Base-by-base conservation (phyloP, 176 grass and related monocot species). In the Secale cereale region DNA sequence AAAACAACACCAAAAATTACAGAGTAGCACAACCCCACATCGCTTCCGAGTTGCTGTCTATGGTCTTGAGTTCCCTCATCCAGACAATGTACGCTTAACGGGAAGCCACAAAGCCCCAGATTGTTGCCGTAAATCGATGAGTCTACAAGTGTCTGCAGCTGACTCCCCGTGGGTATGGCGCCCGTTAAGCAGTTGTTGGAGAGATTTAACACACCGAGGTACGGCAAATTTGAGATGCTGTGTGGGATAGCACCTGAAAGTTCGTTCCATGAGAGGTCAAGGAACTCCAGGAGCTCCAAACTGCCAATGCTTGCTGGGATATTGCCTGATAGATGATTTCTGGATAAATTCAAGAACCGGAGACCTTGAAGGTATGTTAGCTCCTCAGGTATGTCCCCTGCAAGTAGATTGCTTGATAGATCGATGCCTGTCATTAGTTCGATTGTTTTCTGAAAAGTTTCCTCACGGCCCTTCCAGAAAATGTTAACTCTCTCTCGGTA, bases 41-140 rank as follows among this genome's bases (percentile, higher is more conserved):
- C 43, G 4, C 43, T 46, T 15, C 43, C 43, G 4, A 12, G 43
- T 46, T 12, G 10, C 1, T 48, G 4, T 46, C 43, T 46, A 3
- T 46, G 43, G 43, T 46, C 43, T 15, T 46, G 43, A 46, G 10
- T 46, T 46, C 13, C 11, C 11, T 46, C 43, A 15, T 14, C 43
- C 12, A 46, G 4, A 4, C 43, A 46, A 46, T 46, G 43, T 46
- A 4, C 64, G 60, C 6, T 39, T 43, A 68, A 15, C 6, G 72
- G 83, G 10, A 39, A 56, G 10, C 83, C 83, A 77, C 83, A 78
- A 20, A 85, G 60, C 10, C 62, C 83, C 8, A 22, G 33, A 31
- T 85, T 85, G 31, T 85, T 78, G 61, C 61, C 56, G 25, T 85
- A 85, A 57, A 77, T 85, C 27, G 43, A 85, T 27, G 83, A 61